Evolutionary conservation across 2,329 filamentous ascomycete species (phyloP), one percentile per base, ranked within the genome.

Genomic region (Diaporthe velutina): DNA sequence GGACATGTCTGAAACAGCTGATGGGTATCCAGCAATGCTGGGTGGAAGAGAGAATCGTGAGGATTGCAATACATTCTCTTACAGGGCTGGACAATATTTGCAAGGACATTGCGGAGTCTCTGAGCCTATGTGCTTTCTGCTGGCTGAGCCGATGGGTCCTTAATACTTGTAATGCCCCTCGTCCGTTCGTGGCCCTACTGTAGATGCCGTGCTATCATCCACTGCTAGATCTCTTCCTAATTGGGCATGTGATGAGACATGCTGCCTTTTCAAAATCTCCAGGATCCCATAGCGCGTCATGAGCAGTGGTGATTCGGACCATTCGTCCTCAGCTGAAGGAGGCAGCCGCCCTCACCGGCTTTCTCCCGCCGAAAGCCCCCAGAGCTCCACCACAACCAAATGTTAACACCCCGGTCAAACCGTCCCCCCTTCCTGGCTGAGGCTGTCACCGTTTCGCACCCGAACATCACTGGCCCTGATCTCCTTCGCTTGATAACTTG

Each of bases 391-490:
- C 60, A 30, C 40, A n/a, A 64, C 60, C 58, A 66, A 15, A 17
- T 38, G 42, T n/a, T 4, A 2, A 35, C 7, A 35, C 61, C 61
- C 61, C 61, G 22, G 61, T 52, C 61, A 52, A n/a, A 67, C 42
- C 61, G 42, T 25, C 60, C 42, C 42, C 22, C 19, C 19, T 19
- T 25, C 28, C 28, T n/a, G 28, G 28, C 30, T 67, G 61, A 67
- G 30, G 61, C 61, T 52, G 61, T 67, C 61, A 35, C 45, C 45
- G 61, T 67, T 67, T 67, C 61, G 45, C 30, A 38, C 10, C n/a
- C n/a, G 61, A 67, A 25, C 13, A 50, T 67, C 45, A 67, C 30
- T 33, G 15, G 45, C 22, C 22, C 42, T 13, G 25, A 35, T 4
- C 30, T 12, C 33, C 42, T 19, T 50, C 61, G 61, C 61, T 52